These are phyloP conservation scores for Priceomyces melissophilus DNA, from an alignment of 805 yeast species.

Conservation along the genomic window DNA sequence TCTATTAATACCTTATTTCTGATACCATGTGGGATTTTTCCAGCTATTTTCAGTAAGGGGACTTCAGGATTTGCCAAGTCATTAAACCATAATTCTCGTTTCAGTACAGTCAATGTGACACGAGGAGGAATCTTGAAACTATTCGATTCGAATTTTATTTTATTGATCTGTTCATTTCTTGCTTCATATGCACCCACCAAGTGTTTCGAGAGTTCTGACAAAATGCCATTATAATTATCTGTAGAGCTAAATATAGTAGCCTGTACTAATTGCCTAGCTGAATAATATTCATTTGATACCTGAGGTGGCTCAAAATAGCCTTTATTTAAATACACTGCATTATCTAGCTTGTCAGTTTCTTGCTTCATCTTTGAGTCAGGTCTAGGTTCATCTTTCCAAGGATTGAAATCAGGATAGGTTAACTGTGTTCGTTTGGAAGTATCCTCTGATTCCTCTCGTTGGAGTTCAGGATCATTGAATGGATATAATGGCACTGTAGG, in stretches of 20 bases:
- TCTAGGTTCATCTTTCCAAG: constrained; percentile 60
- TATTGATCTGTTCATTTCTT: constrained; percentile 39
- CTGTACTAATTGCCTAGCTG: constrained; percentile 62
- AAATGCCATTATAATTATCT: constrained; percentile 30
- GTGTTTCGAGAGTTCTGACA: constrained; percentile 36
- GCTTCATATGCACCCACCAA: constrained; percentile 35
- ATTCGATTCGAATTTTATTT: constrained; percentile 30
- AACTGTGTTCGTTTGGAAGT: neutral
- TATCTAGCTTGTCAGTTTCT: constrained; percentile 54
- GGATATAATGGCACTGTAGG: constrained; percentile 35
- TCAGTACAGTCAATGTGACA: constrained; percentile 85
- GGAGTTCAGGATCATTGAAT: constrained; percentile 19
- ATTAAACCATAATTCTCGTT: constrained; percentile 79
- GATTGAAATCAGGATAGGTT: constrained; percentile 65
- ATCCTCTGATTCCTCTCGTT: constrained; percentile 1
- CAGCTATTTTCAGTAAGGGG: constrained; percentile 64
- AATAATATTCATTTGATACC: constrained; percentile 61
- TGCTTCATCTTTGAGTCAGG: constrained; percentile 24
- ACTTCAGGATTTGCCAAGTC: constrained; percentile 69
- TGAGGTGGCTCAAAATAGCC: constrained; percentile 68
- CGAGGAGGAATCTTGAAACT: constrained; percentile 78
- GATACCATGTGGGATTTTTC: constrained; percentile 88
- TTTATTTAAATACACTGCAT: constrained; percentile 52
- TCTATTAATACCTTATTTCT: constrained; percentile 71
- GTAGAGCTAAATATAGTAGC: constrained; percentile 38